These are phyloP conservation scores for Capsella rubella DNA, from an alignment of 441 rosid genomes.

Conservation along the genomic window DNA sequence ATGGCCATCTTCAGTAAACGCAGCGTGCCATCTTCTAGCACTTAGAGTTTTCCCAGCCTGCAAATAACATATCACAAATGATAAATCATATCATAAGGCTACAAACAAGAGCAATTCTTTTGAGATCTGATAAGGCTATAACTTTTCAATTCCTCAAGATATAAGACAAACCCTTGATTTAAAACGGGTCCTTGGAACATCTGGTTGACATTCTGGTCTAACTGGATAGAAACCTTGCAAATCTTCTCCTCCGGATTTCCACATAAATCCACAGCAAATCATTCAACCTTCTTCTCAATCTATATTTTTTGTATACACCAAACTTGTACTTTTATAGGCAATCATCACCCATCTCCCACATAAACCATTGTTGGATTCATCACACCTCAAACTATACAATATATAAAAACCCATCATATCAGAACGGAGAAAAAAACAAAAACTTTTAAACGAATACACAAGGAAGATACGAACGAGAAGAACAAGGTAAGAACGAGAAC, in stretches of 20 bases:
- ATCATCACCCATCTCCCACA: slow-evolving; percentile 44
- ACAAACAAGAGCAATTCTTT: background rate
- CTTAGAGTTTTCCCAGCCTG: slow-evolving; percentile 96
- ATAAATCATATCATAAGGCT: background rate
- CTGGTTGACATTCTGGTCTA: slow-evolving; percentile 69
- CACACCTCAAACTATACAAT: background rate
- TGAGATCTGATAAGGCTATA: background rate
- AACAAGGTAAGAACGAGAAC: background rate
- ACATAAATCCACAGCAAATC: slow-evolving; percentile 43
- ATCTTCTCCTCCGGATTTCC: slow-evolving; percentile 65
- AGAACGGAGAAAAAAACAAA: slow-evolving; percentile 5
- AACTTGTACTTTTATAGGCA: slow-evolving; percentile 30
- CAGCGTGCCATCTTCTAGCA: slow-evolving; percentile 88
- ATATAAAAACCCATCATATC: background rate
- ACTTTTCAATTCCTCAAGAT: background rate
- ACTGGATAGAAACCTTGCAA: slow-evolving; percentile 75
- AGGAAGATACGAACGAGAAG: background rate
- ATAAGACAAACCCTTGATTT: slow-evolving; percentile 69
- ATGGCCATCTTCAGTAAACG: slow-evolving; percentile 82
- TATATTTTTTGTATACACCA: background rate
- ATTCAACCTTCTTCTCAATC: slow-evolving; percentile 23
- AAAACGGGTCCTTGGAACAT: slow-evolving; percentile 77
- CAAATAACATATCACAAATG: background rate
- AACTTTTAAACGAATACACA: background rate
- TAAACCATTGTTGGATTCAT: slow-evolving; percentile 27